Base-by-base conservation (phyloP, 495 filamentous ascomycete genomes). In the Sabuloglossum arenarium region DNA sequence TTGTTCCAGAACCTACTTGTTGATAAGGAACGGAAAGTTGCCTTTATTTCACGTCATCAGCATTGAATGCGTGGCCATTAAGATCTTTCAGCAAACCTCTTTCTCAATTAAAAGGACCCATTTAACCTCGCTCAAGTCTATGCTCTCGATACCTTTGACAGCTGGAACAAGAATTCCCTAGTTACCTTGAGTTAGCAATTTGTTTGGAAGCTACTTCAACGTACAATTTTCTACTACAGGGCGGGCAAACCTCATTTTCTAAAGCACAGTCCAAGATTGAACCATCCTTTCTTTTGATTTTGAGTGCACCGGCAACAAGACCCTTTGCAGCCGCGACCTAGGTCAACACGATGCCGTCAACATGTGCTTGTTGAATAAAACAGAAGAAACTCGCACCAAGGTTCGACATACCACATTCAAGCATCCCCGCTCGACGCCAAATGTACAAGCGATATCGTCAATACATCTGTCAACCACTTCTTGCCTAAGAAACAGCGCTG, bases 91-190 rank as follows among this genome's bases (percentile, higher is more conserved):
- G 29, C 42, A 23, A 63, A 84, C 88, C 73, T 98, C 91, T 70
- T 98, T 98, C 65, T 98, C 91, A 32, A 98, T 75, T 0, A 96
- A 75, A 0, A 97, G 63, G 27, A 96, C 70, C 88, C 87, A 94
- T 47, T 75, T 65, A 0, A 76, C 64, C 21, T 63, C 59, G 0
- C 68, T 64, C 10, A 86, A 67, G 55, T 81, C 67, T 19, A 93
- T 62, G 5, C 62, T 65, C 1, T 71, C 64, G 8, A 80, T 71
- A 0, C 79, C 70, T 34, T 70, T 69, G 14, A 75, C 58, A 12
- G 72, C 73, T 10, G 87, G 85, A 0, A 96, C 72, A 3, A 93
- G 64, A 8, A 74, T 70, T 2, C 84, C 86, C 77, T 93, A 21
- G 39, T 43, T 43, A 43, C 19, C 34, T 6, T 14, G 19, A 8